Percentiles rank a stretch among this genome's conserved stretches.
Conservation (phyloP, 2,329 filamentous ascomycete species). For the Cadophora gregata region DNA sequence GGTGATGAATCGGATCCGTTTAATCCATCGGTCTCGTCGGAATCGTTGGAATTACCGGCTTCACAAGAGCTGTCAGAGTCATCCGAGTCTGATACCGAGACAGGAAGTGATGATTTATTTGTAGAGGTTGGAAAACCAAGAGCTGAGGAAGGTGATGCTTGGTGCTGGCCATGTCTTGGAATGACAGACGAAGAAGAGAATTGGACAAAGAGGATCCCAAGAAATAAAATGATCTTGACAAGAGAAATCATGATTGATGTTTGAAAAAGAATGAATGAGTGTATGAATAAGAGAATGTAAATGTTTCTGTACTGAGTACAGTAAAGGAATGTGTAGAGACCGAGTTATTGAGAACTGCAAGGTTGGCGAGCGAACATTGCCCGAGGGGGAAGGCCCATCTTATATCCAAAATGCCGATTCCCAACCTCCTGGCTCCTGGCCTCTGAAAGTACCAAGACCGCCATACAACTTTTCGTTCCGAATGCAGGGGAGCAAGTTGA, state of each 20-base stretch:
- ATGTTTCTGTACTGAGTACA: constrained; percentile 5
- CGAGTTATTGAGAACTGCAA: constrained; percentile 15
- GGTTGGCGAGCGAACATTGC: not conserved
- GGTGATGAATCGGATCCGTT: not conserved
- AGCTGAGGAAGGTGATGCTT: not conserved
- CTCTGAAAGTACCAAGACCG: constrained; percentile 5
- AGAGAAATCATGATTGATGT: constrained; percentile 25
- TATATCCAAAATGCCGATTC: constrained; percentile 11
- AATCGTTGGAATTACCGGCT: not conserved
- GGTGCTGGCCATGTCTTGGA: constrained; percentile 10
- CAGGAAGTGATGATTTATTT: not conserved
- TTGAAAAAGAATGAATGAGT: constrained; percentile 18
- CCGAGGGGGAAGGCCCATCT: constrained; percentile 1
- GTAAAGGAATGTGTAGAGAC: constrained; percentile 15
- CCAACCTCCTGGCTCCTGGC: constrained; percentile 1
- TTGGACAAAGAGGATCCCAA: constrained; percentile 21
- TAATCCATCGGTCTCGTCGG: constrained; percentile 3
- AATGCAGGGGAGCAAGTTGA: constrained; percentile 12
- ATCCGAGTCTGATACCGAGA: not conserved
- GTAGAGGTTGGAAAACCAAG: constrained; percentile 6
- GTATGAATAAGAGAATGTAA: constrained; percentile 6
- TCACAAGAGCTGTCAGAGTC: not conserved
- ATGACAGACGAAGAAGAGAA: constrained; percentile 23
- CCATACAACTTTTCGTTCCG: not conserved
- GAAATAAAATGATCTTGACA: constrained; percentile 20